These are phyloP conservation scores for Cercospora sesami DNA, from an alignment of 2,329 filamentous ascomycete genomes.

Conservation along the genomic window DNA sequence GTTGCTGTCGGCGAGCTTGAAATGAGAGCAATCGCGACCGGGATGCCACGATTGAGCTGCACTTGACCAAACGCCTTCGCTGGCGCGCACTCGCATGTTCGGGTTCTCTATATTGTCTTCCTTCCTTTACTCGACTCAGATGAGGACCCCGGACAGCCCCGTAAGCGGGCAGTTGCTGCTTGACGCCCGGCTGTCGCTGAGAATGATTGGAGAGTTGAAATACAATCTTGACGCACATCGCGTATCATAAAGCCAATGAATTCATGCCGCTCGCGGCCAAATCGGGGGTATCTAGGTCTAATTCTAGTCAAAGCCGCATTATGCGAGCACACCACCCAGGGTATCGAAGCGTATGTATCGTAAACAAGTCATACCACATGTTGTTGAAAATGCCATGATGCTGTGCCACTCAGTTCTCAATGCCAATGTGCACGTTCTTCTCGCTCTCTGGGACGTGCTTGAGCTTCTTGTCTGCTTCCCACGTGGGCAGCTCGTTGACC, in stretches of 20 bases:
- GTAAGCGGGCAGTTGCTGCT: background rate
- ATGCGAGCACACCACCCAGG: constrained; percentile 5
- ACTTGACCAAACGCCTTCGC: background rate
- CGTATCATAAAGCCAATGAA: background rate
- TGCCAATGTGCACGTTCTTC: constrained; percentile 61
- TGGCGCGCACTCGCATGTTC: background rate
- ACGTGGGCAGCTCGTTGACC: constrained; percentile 73
- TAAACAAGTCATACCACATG: background rate
- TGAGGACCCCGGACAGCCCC: background rate
- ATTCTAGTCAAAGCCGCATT: constrained; percentile 12
- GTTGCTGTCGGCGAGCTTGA: background rate
- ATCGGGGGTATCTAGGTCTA: constrained; percentile 19
- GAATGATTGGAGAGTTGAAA: background rate
- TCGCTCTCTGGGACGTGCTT: constrained; percentile 59
- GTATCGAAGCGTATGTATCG: background rate
- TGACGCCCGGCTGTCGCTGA: background rate
- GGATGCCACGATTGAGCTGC: background rate
- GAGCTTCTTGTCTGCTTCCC: constrained; percentile 59
- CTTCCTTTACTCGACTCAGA: background rate
- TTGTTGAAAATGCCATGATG: background rate
- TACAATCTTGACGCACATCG: background rate
- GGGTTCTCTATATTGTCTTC: background rate
- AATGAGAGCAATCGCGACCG: background rate
- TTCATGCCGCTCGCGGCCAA: background rate
- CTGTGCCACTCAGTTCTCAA: constrained; percentile 54